Evolutionary conservation across 2,329 filamentous ascomycete genomes (phyloP), one percentile per base, ranked within the genome.

Genomic region (Pseudovirgaria hyperparasitica): DNA sequence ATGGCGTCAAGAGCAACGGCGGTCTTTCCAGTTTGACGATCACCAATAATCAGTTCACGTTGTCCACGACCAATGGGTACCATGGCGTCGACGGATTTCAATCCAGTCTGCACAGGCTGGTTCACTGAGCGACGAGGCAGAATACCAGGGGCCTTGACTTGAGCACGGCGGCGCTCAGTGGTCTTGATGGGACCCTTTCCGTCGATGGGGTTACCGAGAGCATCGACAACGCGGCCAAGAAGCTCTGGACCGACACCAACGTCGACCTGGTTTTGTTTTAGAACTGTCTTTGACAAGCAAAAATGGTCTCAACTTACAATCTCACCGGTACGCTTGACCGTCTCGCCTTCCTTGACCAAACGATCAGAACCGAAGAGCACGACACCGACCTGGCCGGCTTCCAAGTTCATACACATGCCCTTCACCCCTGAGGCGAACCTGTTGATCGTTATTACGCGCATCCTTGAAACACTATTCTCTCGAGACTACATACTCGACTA

Each of bases 341-440:
- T 87, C 75, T 98, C 87, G 58, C 90, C 90, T 69, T 98, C 90
- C 74, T 84, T 90, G 76, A 98, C 90, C 53, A 94, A 75, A 86
- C 90, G 86, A 70, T 98, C 90, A 58, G 90, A 96, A 78, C 90
- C 90, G 76, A 98, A 98, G 58, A 98, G 76, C 76, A 98, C 90
- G 56, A 98, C 86, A 93, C 90, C 90, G 70, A 98, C 90, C 69
- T 96, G 90, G 63, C 90, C 90, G 65, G 90, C 90, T 72, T 98
- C 90, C 67, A 98, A 78, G 82, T 98, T 98, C 87, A 98, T 96
- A 82, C 87, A 96, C 90, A 98, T 98, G 65, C 90, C 90, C 79
- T 96, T 96, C 67, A 96, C 90, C 64, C 90, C 90, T 45, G 90
- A 98, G 55, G 90, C 84, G 72, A 98, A 98, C 73, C 86, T 94